Evolutionary conservation across 768 basidiomycete genomes (phyloP).

Genomic region (Punctularia strigosozonata): DNA sequence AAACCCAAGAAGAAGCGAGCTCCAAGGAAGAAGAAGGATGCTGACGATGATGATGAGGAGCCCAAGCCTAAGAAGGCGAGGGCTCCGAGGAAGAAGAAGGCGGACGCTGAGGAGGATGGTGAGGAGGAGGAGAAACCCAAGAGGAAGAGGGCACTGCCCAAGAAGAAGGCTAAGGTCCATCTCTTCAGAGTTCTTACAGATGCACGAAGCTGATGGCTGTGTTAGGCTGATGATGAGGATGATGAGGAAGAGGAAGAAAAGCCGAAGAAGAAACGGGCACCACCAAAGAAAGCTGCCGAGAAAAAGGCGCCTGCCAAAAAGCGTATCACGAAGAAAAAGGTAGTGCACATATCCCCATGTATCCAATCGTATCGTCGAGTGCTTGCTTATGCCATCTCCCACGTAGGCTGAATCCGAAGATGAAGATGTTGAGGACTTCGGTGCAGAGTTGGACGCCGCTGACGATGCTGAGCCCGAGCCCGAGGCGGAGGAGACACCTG

Average conservation of each 20-base stretch:
- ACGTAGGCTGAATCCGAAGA: constrained; percentile 15
- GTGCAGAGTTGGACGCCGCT: constrained; percentile 28
- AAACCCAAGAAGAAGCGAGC: constrained; percentile 16
- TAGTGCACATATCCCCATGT: constrained; percentile 9
- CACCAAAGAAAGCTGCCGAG: constrained; percentile 24
- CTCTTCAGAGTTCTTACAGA: constrained; percentile 4
- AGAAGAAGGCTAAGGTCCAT: constrained; percentile 3
- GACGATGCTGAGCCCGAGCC: constrained; percentile 32
- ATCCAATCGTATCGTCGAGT: not conserved
- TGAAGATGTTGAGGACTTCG: constrained; percentile 36
- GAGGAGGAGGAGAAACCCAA: constrained; percentile 24
- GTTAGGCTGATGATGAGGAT: constrained; percentile 7
- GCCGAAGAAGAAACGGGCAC: constrained; percentile 41
- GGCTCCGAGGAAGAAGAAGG: constrained; percentile 19
- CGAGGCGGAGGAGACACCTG: constrained; percentile 29
- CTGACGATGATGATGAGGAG: constrained; percentile 13
- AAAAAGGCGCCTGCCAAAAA: constrained; percentile 35
- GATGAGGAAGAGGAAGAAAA: constrained; percentile 31
- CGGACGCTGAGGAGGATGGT: constrained; percentile 10
- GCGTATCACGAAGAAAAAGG: constrained; percentile 28
- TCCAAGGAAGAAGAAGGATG: constrained; percentile 14
- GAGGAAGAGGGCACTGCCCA: constrained; percentile 15
- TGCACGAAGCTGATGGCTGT: constrained; percentile 5
- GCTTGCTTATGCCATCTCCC: not conserved
- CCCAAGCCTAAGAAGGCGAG: constrained; percentile 17